Conservation (phyloP, 2,329 filamentous ascomycete genomes). For the Colletotrichum karsti region DNA sequence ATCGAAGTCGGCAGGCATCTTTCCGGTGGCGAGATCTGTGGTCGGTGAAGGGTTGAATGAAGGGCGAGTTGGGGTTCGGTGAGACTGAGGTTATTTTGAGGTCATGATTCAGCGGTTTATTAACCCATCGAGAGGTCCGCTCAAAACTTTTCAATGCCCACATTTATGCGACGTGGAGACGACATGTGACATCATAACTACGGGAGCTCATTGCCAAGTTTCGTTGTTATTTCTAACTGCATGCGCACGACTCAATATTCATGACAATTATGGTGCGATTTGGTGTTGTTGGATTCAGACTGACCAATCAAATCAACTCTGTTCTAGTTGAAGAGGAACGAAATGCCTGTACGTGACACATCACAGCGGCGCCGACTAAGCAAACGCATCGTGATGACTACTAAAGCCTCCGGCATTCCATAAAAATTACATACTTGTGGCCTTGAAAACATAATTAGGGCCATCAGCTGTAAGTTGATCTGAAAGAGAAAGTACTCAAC, state of each 20-base stretch:
- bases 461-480: no score
- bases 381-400: no score
- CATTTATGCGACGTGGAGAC: constrained; percentile 11
- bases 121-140: constrained; percentile 1
- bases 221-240: background rate
- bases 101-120: background rate
- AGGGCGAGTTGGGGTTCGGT: background rate
- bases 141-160: constrained; percentile 22
- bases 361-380: no score
- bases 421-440: no score
- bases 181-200: constrained; percentile 14
- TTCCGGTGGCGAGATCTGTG: background rate
- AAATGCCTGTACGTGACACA: no score
- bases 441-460: no score
- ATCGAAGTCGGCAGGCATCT: constrained; percentile 48
- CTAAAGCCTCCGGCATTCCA: no score
- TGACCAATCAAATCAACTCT: background rate
- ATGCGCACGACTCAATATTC: background rate
- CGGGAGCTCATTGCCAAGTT: background rate
- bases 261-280: background rate
- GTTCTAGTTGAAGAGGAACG: background rate
- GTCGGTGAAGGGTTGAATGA: background rate
- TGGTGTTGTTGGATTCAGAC: background rate
- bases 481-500: background rate
- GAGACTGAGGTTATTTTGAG: background rate